These are phyloP conservation scores for Corylus heterophylla DNA, from an alignment of 306 rosid genomes.

Conservation along the genomic window DNA sequence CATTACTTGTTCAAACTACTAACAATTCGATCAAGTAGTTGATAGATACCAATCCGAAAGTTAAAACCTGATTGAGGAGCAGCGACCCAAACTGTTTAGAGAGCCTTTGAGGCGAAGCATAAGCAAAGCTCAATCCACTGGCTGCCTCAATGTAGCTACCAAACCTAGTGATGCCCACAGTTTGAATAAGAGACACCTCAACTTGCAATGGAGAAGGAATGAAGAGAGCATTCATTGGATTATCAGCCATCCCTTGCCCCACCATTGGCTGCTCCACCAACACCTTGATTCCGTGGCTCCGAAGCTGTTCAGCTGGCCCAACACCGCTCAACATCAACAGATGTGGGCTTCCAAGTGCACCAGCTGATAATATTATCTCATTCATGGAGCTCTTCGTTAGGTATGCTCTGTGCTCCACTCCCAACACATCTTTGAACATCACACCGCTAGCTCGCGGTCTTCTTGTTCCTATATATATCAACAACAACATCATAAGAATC, in stretches of 20 bases:
- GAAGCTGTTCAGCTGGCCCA: conserved; percentile 67
- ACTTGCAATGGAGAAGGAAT: conserved; percentile 76
- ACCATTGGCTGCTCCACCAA: conserved; percentile 62
- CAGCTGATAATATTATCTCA: conserved; percentile 66
- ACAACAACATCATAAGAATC: not conserved
- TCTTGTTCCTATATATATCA: conserved; percentile 28
- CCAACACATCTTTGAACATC: conserved; percentile 54
- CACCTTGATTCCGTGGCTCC: conserved; percentile 49
- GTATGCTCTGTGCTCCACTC: conserved; percentile 48
- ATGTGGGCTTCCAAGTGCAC: conserved; percentile 82
- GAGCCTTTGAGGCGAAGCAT: conserved; percentile 43
- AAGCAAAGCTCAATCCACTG: conserved; percentile 51
- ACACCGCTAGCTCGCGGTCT: conserved; percentile 73
- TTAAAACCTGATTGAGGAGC: conserved; percentile 51
- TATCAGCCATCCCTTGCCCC: conserved; percentile 80
- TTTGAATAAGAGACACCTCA: conserved; percentile 63
- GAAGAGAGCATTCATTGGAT: conserved; percentile 56
- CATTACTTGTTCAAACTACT: too few relatives aligned
- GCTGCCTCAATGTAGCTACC: conserved; percentile 59
- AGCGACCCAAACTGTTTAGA: conserved; percentile 13
- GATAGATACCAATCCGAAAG: not conserved
- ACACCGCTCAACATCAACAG: conserved; percentile 68
- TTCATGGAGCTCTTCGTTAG: conserved; percentile 27
- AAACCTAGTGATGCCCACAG: conserved; percentile 62
- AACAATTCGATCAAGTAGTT: too few relatives aligned